A percentile compares a stretch with the other conserved stretches of the same genome.
Evolutionary conservation across 2,329 filamentous ascomycete genomes (phyloP).

Genomic region (Seiridium cupressi): DNA sequence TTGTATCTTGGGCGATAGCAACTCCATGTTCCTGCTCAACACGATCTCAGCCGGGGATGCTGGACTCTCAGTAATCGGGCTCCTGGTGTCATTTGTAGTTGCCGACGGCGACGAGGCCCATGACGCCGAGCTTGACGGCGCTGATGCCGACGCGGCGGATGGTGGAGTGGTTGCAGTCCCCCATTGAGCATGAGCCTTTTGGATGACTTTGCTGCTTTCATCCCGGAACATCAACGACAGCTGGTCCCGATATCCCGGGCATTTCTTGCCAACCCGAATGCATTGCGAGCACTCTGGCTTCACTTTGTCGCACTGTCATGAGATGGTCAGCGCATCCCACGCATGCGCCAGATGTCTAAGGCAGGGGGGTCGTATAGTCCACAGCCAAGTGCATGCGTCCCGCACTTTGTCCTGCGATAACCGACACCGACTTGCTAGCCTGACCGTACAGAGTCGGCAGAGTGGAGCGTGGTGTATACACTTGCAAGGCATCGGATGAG

Average conservation of each 20-base stretch:
- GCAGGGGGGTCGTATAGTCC: not conserved
- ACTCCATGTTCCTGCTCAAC: slow-evolving; percentile 4
- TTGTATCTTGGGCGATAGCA: slow-evolving; percentile 20
- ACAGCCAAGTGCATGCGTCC: not conserved
- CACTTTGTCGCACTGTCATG: slow-evolving; percentile 56
- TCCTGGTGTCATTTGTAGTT: slow-evolving; percentile 6
- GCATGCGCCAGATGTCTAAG: not conserved
- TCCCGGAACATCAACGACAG: slow-evolving; percentile 65
- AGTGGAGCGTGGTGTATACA: not conserved
- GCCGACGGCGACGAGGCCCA: slow-evolving; percentile 21
- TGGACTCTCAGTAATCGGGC: slow-evolving; percentile 5
- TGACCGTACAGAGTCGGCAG: not conserved
- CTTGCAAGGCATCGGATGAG: not conserved
- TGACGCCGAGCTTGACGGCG: slow-evolving; percentile 24
- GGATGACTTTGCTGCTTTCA: slow-evolving; percentile 61
- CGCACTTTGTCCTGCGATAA: too few relatives aligned
- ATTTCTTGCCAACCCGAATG: slow-evolving; percentile 56
- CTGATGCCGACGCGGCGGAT: slow-evolving; percentile 20
- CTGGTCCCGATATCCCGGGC: slow-evolving; percentile 64
- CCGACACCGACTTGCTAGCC: too few relatives aligned
- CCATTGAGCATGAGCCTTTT: slow-evolving; percentile 55
- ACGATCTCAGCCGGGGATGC: slow-evolving; percentile 5
- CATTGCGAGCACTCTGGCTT: slow-evolving; percentile 63
- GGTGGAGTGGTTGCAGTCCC: slow-evolving; percentile 30
- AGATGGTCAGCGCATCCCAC: slow-evolving; percentile 3